Percentiles rank a stretch among this genome's conserved stretches.
Evolutionary conservation across 805 yeast species (phyloP).

Genomic region (Ogataea paraovalis): DNA sequence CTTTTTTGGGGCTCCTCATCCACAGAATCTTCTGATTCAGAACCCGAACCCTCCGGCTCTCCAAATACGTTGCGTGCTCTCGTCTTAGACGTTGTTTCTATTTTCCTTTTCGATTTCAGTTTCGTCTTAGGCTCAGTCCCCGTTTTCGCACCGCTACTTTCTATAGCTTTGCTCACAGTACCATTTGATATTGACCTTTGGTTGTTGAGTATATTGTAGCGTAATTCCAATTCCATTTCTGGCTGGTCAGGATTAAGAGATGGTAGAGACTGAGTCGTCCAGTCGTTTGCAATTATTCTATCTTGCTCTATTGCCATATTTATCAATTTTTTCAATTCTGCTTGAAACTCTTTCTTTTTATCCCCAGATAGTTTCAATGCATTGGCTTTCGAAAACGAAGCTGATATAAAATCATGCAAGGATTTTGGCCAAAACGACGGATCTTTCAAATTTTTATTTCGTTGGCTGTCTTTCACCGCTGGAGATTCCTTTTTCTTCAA

Average conservation of each 20-base stretch:
- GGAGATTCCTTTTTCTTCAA: conserved; percentile 7
- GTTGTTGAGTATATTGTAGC: conserved; percentile 13
- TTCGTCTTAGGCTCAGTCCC: not conserved
- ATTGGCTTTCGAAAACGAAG: conserved; percentile 40
- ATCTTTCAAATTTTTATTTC: conserved; percentile 22
- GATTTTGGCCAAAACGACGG: conserved; percentile 51
- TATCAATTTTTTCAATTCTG: conserved; percentile 47
- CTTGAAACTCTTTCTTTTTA: conserved; percentile 38
- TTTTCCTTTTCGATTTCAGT: not conserved
- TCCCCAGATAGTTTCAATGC: conserved; percentile 31
- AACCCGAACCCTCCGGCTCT: conserved; percentile 7
- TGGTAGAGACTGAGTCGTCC: conserved; percentile 53
- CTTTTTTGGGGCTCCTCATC: not conserved
- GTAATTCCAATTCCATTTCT: conserved; percentile 13
- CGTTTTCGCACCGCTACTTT: not conserved
- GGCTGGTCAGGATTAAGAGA: conserved; percentile 21
- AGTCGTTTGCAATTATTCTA: conserved; percentile 46
- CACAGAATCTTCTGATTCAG: not conserved
- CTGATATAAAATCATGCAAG: conserved; percentile 46
- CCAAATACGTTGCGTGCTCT: conserved; percentile 13
- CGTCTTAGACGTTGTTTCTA: not conserved
- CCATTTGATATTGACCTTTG: conserved; percentile 1
- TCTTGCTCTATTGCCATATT: conserved; percentile 43
- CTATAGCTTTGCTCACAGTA: not conserved
- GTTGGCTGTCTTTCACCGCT: conserved; percentile 1